phyloP scores from a whole-genome alignment of 441 rosid species.

The Populus tomentosa region DNA sequence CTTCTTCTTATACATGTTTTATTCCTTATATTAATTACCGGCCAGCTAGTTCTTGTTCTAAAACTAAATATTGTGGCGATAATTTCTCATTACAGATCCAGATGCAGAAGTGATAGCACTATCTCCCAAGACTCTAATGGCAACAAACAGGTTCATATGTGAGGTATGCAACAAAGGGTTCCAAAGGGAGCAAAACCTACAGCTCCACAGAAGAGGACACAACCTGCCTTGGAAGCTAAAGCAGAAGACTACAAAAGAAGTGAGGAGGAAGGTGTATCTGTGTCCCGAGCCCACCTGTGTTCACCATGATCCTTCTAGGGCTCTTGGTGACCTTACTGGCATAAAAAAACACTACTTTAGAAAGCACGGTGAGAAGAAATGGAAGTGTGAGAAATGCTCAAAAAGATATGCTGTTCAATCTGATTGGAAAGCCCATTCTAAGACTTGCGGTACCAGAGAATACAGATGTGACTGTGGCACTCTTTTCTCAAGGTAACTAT shows the following conservation, averaged over 20 bases:
- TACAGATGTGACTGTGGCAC: slow-evolving; percentile 94
- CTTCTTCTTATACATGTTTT: neutral
- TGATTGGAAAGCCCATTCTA: slow-evolving; percentile 96
- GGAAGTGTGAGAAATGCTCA: slow-evolving; percentile 92
- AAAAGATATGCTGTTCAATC: slow-evolving; percentile 94
- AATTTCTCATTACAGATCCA: slow-evolving; percentile 51
- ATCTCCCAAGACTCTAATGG: slow-evolving; percentile 91
- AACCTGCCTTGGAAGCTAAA: slow-evolving; percentile 94
- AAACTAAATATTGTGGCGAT: slow-evolving; percentile 11
- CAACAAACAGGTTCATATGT: slow-evolving; percentile 91
- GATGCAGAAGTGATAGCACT: slow-evolving; percentile 93
- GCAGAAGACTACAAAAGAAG: slow-evolving; percentile 75
- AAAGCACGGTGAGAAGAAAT: slow-evolving; percentile 90
- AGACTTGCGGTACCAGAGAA: slow-evolving; percentile 90
- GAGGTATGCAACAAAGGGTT: slow-evolving; percentile 97
- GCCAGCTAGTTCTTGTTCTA: neutral
- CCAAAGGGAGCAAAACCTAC: slow-evolving; percentile 91
- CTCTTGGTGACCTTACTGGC: slow-evolving; percentile 97
- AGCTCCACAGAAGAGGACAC: slow-evolving; percentile 95
- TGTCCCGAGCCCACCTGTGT: slow-evolving; percentile 97
- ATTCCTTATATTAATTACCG: neutral
- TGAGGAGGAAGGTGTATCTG: slow-evolving; percentile 80
- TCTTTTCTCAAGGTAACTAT: slow-evolving; percentile 73
- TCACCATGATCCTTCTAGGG: slow-evolving; percentile 92
- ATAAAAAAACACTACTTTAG: slow-evolving; percentile 86